phyloP scores from a whole-genome alignment of 2,329 filamentous ascomycete genomes.

The Podosphaera fusca region DNA sequence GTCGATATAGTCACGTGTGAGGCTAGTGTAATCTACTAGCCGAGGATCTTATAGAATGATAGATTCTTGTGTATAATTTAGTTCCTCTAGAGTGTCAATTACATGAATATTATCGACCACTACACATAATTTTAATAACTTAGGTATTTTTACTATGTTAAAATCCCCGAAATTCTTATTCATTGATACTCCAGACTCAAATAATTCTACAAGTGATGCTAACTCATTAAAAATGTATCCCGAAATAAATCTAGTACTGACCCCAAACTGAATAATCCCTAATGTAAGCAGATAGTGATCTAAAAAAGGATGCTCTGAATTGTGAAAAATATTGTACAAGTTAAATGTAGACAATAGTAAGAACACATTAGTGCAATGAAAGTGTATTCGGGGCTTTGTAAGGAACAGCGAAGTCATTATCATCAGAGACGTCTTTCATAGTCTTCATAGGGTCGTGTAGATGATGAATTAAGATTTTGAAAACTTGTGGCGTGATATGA shows the following conservation, averaged over 20 bases:
- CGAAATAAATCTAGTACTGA: background rate
- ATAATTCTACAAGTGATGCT: background rate
- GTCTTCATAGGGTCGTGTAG: background rate
- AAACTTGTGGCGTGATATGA: background rate
- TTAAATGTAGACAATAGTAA: background rate
- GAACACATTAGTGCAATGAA: background rate
- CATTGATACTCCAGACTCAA: background rate
- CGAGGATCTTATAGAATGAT: no score
- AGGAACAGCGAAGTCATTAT: background rate
- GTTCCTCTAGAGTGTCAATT: no score
- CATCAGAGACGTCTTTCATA: background rate
- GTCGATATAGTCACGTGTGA: no score
- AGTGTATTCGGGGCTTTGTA: background rate
- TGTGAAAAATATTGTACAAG: background rate
- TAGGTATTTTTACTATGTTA: no score
- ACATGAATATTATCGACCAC: no score
- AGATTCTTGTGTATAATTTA: no score
- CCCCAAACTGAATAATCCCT: background rate
- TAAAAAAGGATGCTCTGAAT: background rate
- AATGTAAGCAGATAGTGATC: background rate
- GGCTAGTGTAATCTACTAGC: no score
- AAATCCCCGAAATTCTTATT: background rate
- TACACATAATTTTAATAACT: no score
- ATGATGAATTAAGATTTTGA: background rate
- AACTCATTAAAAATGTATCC: background rate